Evolutionary conservation across 805 yeast genomes (phyloP).

Genomic region (Saturnispora bothae): DNA sequence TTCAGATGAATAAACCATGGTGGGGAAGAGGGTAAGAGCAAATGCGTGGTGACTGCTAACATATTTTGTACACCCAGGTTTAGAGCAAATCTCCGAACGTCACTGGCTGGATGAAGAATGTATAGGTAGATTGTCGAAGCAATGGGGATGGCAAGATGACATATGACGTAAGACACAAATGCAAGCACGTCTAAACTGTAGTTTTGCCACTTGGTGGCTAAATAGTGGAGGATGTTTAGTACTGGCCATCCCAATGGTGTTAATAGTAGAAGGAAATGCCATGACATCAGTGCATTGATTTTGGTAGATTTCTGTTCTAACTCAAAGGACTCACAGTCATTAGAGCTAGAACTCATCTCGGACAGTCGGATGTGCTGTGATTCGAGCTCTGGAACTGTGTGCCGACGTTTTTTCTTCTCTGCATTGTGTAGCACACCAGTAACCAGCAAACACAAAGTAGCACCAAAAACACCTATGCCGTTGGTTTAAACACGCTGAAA

Average conservation of each 20-base stretch:
- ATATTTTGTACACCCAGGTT: slow-evolving; percentile 52
- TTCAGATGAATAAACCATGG: slow-evolving; percentile 62
- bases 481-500: slow-evolving; percentile 18
- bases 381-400: no score
- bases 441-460: no score
- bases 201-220: slow-evolving; percentile 29
- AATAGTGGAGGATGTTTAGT: slow-evolving; percentile 35
- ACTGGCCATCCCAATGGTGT: slow-evolving; percentile 32
- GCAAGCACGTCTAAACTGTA: slow-evolving; percentile 43
- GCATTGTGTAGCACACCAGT: no score
- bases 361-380: no score
- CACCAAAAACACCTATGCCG: background rate
- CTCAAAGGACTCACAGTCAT: no score
- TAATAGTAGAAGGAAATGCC: background rate
- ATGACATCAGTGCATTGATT: no score
- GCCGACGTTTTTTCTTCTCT: no score
- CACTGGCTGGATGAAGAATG: slow-evolving; percentile 59
- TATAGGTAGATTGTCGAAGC: slow-evolving; percentile 53
- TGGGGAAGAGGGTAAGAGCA: slow-evolving; percentile 59
- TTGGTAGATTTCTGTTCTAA: no score
- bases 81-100: slow-evolving; percentile 40
- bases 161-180: slow-evolving; percentile 52
- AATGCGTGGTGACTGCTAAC: slow-evolving; percentile 49
- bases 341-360: background rate
- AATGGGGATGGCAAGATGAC: slow-evolving; percentile 52